Evolutionary conservation across 2,329 filamentous ascomycete genomes (phyloP), one percentile per base, ranked within the genome.

Genomic region (Didymella keratinophila): DNA sequence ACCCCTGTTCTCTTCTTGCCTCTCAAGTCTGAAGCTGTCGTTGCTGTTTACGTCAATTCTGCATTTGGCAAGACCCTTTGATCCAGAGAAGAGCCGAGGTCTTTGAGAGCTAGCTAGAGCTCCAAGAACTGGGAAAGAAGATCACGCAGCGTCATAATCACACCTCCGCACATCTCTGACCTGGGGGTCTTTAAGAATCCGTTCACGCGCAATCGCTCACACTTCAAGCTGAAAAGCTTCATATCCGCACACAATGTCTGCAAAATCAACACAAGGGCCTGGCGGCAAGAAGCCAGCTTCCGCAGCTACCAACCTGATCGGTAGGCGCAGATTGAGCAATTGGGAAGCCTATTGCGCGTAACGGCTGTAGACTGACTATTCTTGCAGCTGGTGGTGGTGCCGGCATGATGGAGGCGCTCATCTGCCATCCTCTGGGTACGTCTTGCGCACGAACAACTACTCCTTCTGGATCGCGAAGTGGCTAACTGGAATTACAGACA

Each of bases 351-450:
- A 18, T 18, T 21, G 25, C 16, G 27, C 23, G 37, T 23, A 25
- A 32, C 43, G 37, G 53, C 36, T 56, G 48, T 41, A 43, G 51
- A 42, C 63, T 73, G 50, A 71, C 61, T 43, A 51, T 23, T 16
- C 46, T n/a, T 37, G 69, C 70, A 96, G 95, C 95, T 77, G 95
- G 95, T 76, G 95, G 95, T 76, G 92, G 92, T 79, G 95, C 95
- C 70, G 95, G 95, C 74, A 97, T 98, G 94, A 98, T 98, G 93
- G 95, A 99, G 81, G 95, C 95, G 47, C 88, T 99, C 63, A 93
- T 83, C 52, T 99, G 95, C 79, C 95, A 99, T 83, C 95, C 95
- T 62, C 86, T 98, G 58, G 91, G 91, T 94, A 84, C 71, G 84
- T 69, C 16, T 25, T 50, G 4, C 8, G 36, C 30, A n/a, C 37